phyloP scores from a whole-genome alignment of 2,329 filamentous ascomycete species.

The Trichoderma simmonsii region DNA sequence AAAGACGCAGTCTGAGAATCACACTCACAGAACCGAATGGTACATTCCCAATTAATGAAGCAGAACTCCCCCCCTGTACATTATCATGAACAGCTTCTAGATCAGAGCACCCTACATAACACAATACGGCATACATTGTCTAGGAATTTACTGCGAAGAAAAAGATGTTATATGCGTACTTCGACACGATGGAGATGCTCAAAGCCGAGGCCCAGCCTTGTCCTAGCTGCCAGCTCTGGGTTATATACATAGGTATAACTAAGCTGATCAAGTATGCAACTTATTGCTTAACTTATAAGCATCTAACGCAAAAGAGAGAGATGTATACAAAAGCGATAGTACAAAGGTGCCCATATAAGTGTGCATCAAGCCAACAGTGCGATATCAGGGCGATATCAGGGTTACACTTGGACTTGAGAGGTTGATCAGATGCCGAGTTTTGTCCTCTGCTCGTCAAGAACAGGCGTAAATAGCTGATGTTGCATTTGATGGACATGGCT shows the following conservation, averaged over 20 bases:
- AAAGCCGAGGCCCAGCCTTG: too few relatives aligned
- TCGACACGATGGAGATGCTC: too few relatives aligned
- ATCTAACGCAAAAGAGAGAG: neutral
- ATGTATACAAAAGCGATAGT: neutral
- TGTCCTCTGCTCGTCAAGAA: neutral
- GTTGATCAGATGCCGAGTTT: neutral
- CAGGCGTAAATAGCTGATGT: neutral
- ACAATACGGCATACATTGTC: neutral
- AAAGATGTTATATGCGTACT: neutral
- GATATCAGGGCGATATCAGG: neutral
- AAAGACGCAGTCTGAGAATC: neutral
- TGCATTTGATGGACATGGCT: neutral
- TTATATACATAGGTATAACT: neutral
- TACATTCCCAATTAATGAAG: neutral
- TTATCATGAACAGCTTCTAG: neutral
- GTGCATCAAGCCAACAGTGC: neutral
- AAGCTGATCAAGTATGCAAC: neutral
- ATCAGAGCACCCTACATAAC: neutral
- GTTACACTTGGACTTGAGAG: neutral
- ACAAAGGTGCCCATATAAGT: neutral
- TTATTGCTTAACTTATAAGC: neutral
- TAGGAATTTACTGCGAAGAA: neutral
- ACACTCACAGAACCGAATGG: neutral
- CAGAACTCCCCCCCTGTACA: neutral
- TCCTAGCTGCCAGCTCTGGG: too few relatives aligned